Base-by-base conservation (phyloP, 2,329 filamentous ascomycete species). In the Xylaria polymorpha region DNA sequence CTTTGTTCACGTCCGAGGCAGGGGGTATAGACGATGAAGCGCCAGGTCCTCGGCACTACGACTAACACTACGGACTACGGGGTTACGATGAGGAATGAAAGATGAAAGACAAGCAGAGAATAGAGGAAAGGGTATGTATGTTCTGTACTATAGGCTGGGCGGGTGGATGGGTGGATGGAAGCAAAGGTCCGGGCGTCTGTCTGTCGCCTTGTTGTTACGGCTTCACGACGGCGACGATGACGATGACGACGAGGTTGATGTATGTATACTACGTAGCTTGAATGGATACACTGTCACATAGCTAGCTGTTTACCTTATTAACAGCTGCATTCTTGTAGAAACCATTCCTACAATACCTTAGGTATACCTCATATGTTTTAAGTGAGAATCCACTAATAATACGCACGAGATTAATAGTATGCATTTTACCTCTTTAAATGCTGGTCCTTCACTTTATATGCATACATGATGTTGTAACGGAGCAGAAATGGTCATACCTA, bases 1-100 rank as follows among this genome's bases (percentile, higher is more conserved):
- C 62, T 75, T 73, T 46, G 58, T 75, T 64, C 64, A 72, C 39
- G 53, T 76, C 61, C 37, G 44, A 25, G 61, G 66, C n/a, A 48
- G 48, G 37, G 50, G 15, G n/a, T 56, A 41, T 18, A 46, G 65
- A 46, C 55, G 61, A 68, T 68, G 25, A 62, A 5, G n/a, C 25
- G 25, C 18, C 9, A 12, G 10, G 9, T 10, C n/a, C 48, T 8
- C 18, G n/a, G 25, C 3, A 10, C 51, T 20, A 32, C 43, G 32
- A 29, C 25, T 29, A 29, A 2, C 3, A 29, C 61, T 37, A 63
- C 32, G 25, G 25, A 18, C 44, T 46, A 61, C 56, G 62, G 62
- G n/a, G n/a, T 48, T 39, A 48, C 20, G 18, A 22, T 25, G 55
- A 41, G 29, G 20, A 41, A 37, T 25, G 32, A 20, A 15, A 48